Evolutionary conservation across 345 rosid species (phyloP).

Genomic region (Jatropha curcas): DNA sequence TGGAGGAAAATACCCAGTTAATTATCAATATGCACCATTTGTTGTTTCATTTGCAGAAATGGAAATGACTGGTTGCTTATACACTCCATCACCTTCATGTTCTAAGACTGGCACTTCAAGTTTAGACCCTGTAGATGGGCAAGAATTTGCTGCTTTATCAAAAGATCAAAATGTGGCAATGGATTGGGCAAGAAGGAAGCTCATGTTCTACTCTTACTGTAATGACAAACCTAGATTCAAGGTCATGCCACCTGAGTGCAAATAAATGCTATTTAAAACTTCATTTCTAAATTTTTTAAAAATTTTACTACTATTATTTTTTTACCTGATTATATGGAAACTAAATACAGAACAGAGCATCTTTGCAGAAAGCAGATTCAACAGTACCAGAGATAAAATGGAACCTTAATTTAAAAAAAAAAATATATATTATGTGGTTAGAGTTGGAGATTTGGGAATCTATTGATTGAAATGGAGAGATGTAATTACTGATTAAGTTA

Average conservation of each 20-base stretch:
- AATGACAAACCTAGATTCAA: conserved; percentile 63
- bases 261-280: conserved; percentile 13
- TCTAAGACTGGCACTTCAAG: conserved; percentile 47
- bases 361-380: not conserved
- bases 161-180: conserved; percentile 61
- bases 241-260: conserved; percentile 76
- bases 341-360: not conserved
- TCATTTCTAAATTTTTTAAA: not conserved
- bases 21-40: conserved; percentile 77
- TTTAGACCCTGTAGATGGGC: conserved; percentile 73
- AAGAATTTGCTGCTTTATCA: conserved; percentile 56
- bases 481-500: no score
- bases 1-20: conserved; percentile 91
- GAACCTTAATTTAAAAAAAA: conserved; percentile 16
- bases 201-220: conserved; percentile 89
- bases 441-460: no score
- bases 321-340: not conserved
- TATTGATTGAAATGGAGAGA: no score
- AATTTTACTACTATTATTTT: not conserved
- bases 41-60: conserved; percentile 59
- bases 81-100: conserved; percentile 44
- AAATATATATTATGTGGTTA: no score
- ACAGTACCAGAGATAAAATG: conserved; percentile 27
- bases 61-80: conserved; percentile 57
- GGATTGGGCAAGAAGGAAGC: conserved; percentile 89